Conservation (phyloP, 1,139 yeast genomes). For the Blastobotrys buckinghamii region DNA sequence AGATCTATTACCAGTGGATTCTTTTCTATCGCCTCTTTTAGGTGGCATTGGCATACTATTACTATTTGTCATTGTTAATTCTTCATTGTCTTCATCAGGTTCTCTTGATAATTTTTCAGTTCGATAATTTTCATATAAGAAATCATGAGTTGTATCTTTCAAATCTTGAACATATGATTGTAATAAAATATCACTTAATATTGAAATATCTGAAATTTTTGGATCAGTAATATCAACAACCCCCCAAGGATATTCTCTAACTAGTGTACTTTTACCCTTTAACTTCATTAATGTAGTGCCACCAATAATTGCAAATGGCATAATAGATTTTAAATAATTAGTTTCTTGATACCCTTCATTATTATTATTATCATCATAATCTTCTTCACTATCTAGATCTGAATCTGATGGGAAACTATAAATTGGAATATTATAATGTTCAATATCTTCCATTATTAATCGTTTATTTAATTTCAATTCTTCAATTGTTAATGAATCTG, state of each 20-base stretch:
- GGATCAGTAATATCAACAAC: conserved; percentile 81
- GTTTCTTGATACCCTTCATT: too few relatives aligned
- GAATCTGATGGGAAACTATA: conserved; percentile 69
- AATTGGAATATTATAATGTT: conserved; percentile 71
- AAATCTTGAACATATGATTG: conserved; percentile 88
- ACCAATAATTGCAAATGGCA: conserved; percentile 88
- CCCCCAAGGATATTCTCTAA: conserved; percentile 94
- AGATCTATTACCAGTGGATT: neutral
- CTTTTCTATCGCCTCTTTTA: neutral
- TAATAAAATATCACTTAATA: conserved; percentile 71
- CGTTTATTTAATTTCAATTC: conserved; percentile 72
- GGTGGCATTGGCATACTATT: neutral
- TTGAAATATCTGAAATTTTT: conserved; percentile 69
- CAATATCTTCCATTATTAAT: conserved; percentile 66
- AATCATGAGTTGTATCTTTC: conserved; percentile 91
- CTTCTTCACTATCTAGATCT: conserved; percentile 41
- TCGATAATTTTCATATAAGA: conserved; percentile 88
- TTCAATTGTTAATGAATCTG: conserved; percentile 76
- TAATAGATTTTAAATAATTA: conserved; percentile 61
- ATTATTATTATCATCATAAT: conserved; percentile 54
- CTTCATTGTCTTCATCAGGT: conserved; percentile 4
- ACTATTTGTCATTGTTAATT: conserved; percentile 1
- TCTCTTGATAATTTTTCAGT: conserved; percentile 73
- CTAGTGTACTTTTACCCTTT: conserved; percentile 33
- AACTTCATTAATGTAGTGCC: conserved; percentile 58